Evolutionary conservation across 2,329 filamentous ascomycete genomes (phyloP), one percentile per base, ranked within the genome.

Genomic region (Raffaelea albimanens): DNA sequence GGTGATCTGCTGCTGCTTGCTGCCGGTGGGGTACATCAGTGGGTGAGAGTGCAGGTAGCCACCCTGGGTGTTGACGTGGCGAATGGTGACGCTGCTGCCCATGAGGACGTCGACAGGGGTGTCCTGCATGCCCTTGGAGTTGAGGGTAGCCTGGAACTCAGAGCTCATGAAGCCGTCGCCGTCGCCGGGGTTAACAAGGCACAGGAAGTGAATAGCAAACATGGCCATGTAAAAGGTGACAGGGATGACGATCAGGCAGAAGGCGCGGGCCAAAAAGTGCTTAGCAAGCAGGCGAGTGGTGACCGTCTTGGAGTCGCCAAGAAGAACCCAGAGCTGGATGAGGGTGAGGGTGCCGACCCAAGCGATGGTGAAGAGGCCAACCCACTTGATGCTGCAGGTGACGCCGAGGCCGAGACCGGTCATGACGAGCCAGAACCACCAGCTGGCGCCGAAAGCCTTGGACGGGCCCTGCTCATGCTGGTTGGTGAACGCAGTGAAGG

Each of bases 141-240:
- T 98, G 56, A 98, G 74, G 2, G 93, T 97, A 29, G 93, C 86
- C 70, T 98, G 93, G 73, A 98, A 98, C 63, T 98, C 93, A 47
- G 91, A 95, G 62, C 90, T 96, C 93, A 98, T 98, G 73, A 98
- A 98, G 47, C 93, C 93, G 66, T 98, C 93, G 47, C 93, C 93
- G 45, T 98, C 93, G 51, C 93, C 93, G 23, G 93, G 93, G 68
- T 98, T 98, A 51, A 84, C 79, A 39, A 98, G 77, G 72, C 87
- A 94, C 56, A 90, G 57, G 68, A 98, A 98, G 72, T 98, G 93
- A 59, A 98, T 94, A 46, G 80, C 90, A 61, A 98, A 98, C 87
- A 97, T 95, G 60, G 80, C 83, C 74, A 96, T 83, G 71, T 98
- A 98, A 69, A 98, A 95, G 33, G 80, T 82, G 22, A 85, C 56